Evolutionary conservation across 345 rosid genomes (phyloP).

Genomic region (Toxicodendron radicans): DNA sequence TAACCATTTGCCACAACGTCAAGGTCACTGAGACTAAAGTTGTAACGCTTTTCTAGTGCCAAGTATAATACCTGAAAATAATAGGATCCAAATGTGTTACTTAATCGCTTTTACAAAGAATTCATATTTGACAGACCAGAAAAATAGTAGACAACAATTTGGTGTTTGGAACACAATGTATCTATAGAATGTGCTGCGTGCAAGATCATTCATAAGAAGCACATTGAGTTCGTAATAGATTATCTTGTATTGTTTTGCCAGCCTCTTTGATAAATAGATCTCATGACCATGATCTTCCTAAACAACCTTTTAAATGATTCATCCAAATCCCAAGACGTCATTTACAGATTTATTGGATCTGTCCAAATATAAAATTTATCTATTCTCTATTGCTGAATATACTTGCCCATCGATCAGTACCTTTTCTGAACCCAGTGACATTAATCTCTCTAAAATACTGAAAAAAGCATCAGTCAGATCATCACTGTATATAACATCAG

Average conservation of each 20-base stretch:
- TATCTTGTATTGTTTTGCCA: not conserved
- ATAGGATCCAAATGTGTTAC: not conserved
- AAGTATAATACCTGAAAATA: constrained; percentile 61
- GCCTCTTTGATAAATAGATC: too few species aligned
- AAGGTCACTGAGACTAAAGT: constrained; percentile 75
- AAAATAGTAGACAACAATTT: not conserved
- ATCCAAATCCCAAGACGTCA: not conserved
- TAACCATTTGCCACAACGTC: constrained; percentile 82
- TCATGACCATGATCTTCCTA: too few species aligned
- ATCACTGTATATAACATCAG: constrained; percentile 70
- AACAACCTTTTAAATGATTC: not conserved
- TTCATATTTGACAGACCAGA: constrained; percentile 2
- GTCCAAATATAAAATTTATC: not conserved
- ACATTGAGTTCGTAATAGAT: not conserved
- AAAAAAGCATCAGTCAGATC: constrained; percentile 60
- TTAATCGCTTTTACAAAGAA: not conserved
- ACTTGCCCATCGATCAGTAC: constrained; percentile 22
- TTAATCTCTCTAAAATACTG: constrained; percentile 42
- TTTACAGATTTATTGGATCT: too few species aligned
- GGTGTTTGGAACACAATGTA: not conserved
- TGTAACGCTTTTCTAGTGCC: constrained; percentile 90
- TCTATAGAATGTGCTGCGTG: not conserved
- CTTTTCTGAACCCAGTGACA: constrained; percentile 47
- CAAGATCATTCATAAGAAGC: not conserved
- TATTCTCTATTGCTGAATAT: constrained; percentile 1